Percentiles rank a stretch among this genome's conserved stretches.
Evolutionary conservation across 2,329 filamentous ascomycete genomes (phyloP).

Genomic region (Cryphonectria naterciae): DNA sequence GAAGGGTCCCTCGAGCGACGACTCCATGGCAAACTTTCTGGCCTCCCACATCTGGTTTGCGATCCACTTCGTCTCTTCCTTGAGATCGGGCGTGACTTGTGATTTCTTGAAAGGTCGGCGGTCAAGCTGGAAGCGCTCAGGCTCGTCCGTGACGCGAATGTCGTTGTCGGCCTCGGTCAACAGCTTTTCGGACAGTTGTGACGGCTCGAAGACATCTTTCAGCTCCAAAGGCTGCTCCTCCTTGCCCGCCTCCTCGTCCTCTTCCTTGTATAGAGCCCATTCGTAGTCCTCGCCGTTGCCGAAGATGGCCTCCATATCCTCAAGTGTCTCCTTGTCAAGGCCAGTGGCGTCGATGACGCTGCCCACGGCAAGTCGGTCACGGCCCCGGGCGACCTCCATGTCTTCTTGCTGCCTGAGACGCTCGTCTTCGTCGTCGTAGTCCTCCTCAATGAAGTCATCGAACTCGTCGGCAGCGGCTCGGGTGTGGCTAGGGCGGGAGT

Average conservation of each 20-base stretch:
- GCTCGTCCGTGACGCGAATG: slow-evolving; percentile 86
- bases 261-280: slow-evolving; percentile 89
- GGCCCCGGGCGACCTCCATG: slow-evolving; percentile 82
- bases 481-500: slow-evolving; percentile 53
- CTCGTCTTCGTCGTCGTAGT: slow-evolving; percentile 85
- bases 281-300: slow-evolving; percentile 95
- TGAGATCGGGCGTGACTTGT: slow-evolving; percentile 71
- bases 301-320: slow-evolving; percentile 96
- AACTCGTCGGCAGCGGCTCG: slow-evolving; percentile 76
- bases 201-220: slow-evolving; percentile 98
- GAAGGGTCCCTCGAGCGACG: slow-evolving; percentile 73
- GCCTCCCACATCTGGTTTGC: slow-evolving; percentile 87
- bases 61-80: slow-evolving; percentile 91
- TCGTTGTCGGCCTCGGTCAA: slow-evolving; percentile 93
- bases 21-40: slow-evolving; percentile 72
- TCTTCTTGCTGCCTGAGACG: slow-evolving; percentile 79
- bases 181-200: slow-evolving; percentile 90
- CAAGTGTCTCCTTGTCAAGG: slow-evolving; percentile 87
- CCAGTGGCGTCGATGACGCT: slow-evolving; percentile 79
- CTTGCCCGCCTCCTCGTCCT: slow-evolving; percentile 78
- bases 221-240: slow-evolving; percentile 85
- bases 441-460: slow-evolving; percentile 96
- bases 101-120: slow-evolving; percentile 86
- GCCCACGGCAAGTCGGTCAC: slow-evolving; percentile 61
- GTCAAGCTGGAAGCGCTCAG: slow-evolving; percentile 91